These are phyloP conservation scores for Neopestalotiopsis sp. DNA, from an alignment of 2,329 filamentous ascomycete genomes.

Conservation along the genomic window DNA sequence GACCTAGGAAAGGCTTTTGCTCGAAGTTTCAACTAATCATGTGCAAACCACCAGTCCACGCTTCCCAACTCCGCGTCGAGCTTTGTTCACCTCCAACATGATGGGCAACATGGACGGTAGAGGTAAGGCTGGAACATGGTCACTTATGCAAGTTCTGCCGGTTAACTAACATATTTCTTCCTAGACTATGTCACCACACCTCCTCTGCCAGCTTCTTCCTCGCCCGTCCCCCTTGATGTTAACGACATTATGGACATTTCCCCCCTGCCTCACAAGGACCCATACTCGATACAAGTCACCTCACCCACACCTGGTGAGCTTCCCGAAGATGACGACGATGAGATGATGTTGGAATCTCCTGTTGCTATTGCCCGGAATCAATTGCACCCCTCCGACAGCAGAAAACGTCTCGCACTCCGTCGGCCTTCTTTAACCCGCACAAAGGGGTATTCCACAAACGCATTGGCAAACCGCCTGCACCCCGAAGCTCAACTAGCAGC, in stretches of 20 bases:
- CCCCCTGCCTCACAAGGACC: constrained; percentile 84
- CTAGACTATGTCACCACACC: constrained; percentile 82
- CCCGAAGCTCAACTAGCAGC: constrained; percentile 71
- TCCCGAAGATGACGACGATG: constrained; percentile 46
- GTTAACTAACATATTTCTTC: constrained; percentile 23
- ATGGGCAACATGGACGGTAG: constrained; percentile 61
- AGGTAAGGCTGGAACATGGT: constrained; percentile 54
- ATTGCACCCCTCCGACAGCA: constrained; percentile 61
- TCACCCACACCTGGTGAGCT: constrained; percentile 71
- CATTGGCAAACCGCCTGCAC: constrained; percentile 63
- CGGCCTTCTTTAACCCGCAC: constrained; percentile 76
- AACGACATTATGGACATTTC: constrained; percentile 92
- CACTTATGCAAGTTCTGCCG: neutral
- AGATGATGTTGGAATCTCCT: constrained; percentile 62
- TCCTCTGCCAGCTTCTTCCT: constrained; percentile 77
- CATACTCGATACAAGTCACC: constrained; percentile 71
- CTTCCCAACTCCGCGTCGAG: constrained; percentile 80
- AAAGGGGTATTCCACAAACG: constrained; percentile 76
- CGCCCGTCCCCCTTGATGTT: constrained; percentile 71
- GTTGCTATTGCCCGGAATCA: constrained; percentile 48
- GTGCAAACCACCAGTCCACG: constrained; percentile 65
- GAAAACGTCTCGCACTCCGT: constrained; percentile 66
- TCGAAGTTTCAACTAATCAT: neutral
- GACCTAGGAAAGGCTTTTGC: too few relatives aligned
- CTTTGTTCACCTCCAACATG: constrained; percentile 78